Evolutionary conservation across 2,329 filamentous ascomycete genomes (phyloP), one percentile per base, ranked within the genome.

Genomic region (Bipolaris cookei): DNA sequence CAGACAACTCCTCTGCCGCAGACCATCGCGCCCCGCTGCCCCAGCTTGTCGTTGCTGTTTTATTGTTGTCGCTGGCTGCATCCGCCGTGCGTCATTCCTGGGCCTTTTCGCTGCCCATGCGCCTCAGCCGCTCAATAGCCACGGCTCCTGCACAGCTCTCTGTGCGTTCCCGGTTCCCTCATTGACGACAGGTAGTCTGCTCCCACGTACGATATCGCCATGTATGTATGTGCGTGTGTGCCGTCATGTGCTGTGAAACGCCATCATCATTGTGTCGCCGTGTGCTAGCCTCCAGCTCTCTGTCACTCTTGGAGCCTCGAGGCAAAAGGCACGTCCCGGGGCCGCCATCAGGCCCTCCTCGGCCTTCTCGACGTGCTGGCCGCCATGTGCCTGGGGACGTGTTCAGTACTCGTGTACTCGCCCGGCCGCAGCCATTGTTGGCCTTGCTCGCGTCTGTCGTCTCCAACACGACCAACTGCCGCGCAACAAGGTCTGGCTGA

Each of bases 331-430:
- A 58, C 45, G 49, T 63, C 62, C 63, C 44, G 45, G 56, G 54
- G 58, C 51, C 46, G 55, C 58, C 47, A 50, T 46, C 47, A 50
- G 56, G 54, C 59, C 55, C 52, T 28, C 34, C 51, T 38, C 59
- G 41, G 54, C 51, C 39, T 43, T 43, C 44, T 37, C 44, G 61
- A 56, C 59, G 58, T 66, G 61, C 67, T 59, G 66, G 66, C 66
- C 64, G 69, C 72, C 66, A 72, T 73, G 69, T 72, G 70, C 61
- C 64, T 65, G 49, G 64, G 67, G 61, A 61, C 66, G 59, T 70
- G 5, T 63, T 54, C 44, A 28, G 69, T 72, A 63, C 63, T 51
- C 72, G 68, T 16, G 45, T 58, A 49, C 37, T 56, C 51, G 57
- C 51, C 55, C 37, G 25, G 59, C 59, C 55, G 45, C 51, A 54